Base-by-base conservation (phyloP, 306 rosid species). In the Luffa aegyptiaca region DNA sequence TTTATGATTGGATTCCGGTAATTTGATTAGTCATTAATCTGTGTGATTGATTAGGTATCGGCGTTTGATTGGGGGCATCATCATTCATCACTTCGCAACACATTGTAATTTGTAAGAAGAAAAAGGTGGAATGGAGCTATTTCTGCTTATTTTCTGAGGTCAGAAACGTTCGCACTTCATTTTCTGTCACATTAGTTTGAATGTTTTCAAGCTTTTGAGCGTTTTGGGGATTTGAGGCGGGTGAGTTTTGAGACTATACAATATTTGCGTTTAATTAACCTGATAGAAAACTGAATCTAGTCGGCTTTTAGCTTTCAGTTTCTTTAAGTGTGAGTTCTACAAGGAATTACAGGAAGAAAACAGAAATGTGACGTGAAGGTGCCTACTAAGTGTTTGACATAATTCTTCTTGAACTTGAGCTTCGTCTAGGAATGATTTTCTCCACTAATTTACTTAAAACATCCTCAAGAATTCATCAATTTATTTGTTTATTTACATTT, bases 101-200 rank as follows among this genome's bases (percentile, higher is more conserved):
- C 8, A 92, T 39, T 87, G 89, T 81, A 94, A 92, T 48, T 48
- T 48, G 33, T 87, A 91, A 87, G 92, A 97, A 92, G 64, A 92
- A 83, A 85, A 90, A 95, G 87, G 89, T 92, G 20, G 93, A 95
- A 81, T 88, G 96, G 3, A 92, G 93, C 81, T 90, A 96, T 20
- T 91, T 97, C 48, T 83, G 90, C 81, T 83, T 89, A 45, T 91
- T 86, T 84, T 95, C 89, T 2, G 97, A 95, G 97, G 98, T 92
- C 52, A 78, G 17, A 21, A 51, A 26, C 12, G 31, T 44, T 33
- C 77, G 13, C 17, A 48, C 65, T 31, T 5, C 42, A n/a, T 61
- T 41, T 33, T 46, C 3, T 16, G 2, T 37, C 12, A 48, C 5
- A 11, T 17, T 10, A 42, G 20, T 18, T 2, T 42, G 17, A 33